Base-by-base conservation (phyloP, 1,284 basidiomycete species). In the Cryptococcus wingfieldii region DNA sequence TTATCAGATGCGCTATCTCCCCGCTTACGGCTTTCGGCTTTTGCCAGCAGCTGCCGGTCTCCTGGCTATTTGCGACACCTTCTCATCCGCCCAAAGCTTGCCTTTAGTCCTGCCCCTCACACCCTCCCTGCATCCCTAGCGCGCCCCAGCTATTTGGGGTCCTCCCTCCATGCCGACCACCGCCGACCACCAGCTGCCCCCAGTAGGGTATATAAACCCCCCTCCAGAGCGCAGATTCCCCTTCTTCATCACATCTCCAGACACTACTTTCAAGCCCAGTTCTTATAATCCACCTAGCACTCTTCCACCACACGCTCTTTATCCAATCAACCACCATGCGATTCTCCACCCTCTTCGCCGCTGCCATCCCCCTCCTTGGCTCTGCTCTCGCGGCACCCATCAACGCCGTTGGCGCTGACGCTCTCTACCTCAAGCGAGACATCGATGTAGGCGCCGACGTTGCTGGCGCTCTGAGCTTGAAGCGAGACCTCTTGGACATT, bases 141-240 rank as follows among this genome's bases (percentile, higher is more conserved):
- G 31, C 10, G 3, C 31, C 31, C 10, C 31, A 8, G 31, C 10
- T 10, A 34, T 34, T 34, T 34, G 31, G 31, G 31, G 31, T 34
- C 31, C 31, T 34, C 31, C 10, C 41, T n/a, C 41, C 41, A 7
- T 42, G n/a, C 41, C 41, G 19, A 10, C 19, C 41, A 42, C 14
- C 12, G 16, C 16, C 41, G 19, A 5, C 16, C 41, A 42, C n/a
- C 8, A 16, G 9, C 8, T 7, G 9, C 19, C 19, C 44, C 19
- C 44, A 46, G 44, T 42, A 50, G 46, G 51, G 43, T 57, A 57
- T 57, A 57, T 52, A 57, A 52, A 50, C 55, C 47, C 51, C 51
- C 39, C 27, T 19, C 12, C 37, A n/a, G 18, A 42, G 18, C 14
- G 27, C 27, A 23, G 25, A 46, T 23, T 27, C 28, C 44, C 5